Evolutionary conservation across 2,329 filamentous ascomycete species (phyloP).

Genomic region (Daldinia sp.): DNA sequence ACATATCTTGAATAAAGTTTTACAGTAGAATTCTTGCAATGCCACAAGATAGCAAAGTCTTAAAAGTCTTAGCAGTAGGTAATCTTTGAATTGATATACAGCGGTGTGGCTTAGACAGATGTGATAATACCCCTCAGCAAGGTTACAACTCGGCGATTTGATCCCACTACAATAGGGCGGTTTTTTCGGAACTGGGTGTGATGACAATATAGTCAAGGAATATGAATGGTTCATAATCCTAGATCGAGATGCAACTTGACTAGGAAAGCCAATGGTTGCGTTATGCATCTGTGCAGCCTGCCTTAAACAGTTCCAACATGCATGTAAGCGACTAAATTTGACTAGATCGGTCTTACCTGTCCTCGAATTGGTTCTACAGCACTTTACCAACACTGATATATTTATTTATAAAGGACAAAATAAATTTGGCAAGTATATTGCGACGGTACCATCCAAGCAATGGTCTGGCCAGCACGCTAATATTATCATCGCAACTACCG

Average conservation of each 20-base stretch:
- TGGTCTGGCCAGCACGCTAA: not conserved
- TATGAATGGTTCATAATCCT: conserved; percentile 24
- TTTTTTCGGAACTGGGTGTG: not conserved
- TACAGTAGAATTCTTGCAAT: not conserved
- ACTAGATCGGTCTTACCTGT: not conserved
- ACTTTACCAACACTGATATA: not conserved
- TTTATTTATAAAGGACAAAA: not conserved
- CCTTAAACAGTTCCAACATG: conserved; percentile 35
- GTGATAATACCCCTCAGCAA: conserved; percentile 33
- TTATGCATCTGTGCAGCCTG: conserved; percentile 26
- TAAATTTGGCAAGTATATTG: not conserved
- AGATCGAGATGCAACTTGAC: conserved; percentile 33
- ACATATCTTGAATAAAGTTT: not conserved
- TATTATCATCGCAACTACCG: not conserved
- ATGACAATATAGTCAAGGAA: not conserved
- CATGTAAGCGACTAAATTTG: conserved; percentile 11
- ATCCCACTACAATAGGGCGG: conserved; percentile 19
- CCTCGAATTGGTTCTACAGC: not conserved
- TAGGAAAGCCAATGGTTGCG: conserved; percentile 26
- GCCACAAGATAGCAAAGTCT: not conserved
- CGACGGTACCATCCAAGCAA: not conserved
- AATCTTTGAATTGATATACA: conserved; percentile 2
- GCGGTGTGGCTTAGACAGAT: conserved; percentile 19
- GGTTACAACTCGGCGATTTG: conserved; percentile 16
- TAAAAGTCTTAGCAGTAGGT: not conserved